Conservation (phyloP, 805 yeast genomes). For the Phaffomyces thermotolerans region DNA sequence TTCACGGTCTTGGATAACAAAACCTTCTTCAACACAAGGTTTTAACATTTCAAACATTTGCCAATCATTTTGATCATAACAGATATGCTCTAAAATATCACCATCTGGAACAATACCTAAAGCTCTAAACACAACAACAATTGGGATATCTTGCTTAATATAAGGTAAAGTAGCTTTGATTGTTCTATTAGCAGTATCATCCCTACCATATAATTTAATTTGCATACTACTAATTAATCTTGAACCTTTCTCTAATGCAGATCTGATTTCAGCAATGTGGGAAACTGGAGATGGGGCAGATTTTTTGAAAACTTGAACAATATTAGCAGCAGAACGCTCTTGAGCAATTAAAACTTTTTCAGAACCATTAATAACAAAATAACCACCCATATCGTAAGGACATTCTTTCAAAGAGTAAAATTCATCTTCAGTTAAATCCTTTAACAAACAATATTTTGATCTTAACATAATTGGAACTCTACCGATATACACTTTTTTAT, state of each 20-base stretch:
- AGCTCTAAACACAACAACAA: constrained; percentile 95
- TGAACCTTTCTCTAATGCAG: constrained; percentile 96
- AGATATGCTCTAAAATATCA: constrained; percentile 94
- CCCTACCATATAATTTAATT: constrained; percentile 83
- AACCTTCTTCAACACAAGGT: constrained; percentile 99
- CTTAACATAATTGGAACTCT: constrained; percentile 97
- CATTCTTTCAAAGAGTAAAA: constrained; percentile 94
- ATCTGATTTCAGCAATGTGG: constrained; percentile 92
- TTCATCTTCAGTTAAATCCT: constrained; percentile 87
- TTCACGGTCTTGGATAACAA: constrained; percentile 95
- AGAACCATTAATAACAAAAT: constrained; percentile 95
- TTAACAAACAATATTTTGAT: constrained; percentile 90
- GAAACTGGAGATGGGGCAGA: constrained; percentile 96
- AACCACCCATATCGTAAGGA: constrained; percentile 99
- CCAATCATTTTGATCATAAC: constrained; percentile 98
- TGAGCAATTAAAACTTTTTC: constrained; percentile 98
- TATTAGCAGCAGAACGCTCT: constrained; percentile 97
- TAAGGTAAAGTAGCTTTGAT: constrained; percentile 95
- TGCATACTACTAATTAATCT: constrained; percentile 91
- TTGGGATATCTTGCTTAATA: constrained; percentile 94
- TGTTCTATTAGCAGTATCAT: constrained; percentile 72
- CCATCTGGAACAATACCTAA: constrained; percentile 98
- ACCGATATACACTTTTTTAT: constrained; percentile 85
- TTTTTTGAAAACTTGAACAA: constrained; percentile 96
- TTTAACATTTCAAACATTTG: constrained; percentile 98